Percentiles rank a stretch among this genome's conserved stretches.
These are phyloP conservation scores for Penicillium crystallinum DNA, from an alignment of 495 filamentous ascomycete species.

Conservation along the genomic window DNA sequence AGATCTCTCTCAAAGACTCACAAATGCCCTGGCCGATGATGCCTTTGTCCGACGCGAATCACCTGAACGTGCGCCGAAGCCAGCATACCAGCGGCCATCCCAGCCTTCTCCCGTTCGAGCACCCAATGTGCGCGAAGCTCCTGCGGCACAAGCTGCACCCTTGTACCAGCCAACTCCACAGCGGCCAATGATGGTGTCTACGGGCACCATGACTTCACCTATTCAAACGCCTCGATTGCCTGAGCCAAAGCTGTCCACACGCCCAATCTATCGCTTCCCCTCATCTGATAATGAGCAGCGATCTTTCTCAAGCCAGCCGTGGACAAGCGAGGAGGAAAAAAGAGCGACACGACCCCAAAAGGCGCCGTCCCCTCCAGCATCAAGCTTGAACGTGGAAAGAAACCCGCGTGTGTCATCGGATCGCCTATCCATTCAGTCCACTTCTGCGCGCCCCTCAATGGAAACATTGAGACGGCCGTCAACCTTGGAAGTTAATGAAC, in stretches of 20 bases:
- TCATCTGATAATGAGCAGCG: conserved; percentile 48
- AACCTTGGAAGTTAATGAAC: conserved; percentile 54
- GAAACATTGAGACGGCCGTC: conserved; percentile 63
- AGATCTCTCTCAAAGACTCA: conserved; percentile 68
- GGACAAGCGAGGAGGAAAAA: conserved; percentile 28
- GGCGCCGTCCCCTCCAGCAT: conserved; percentile 29
- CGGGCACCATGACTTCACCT: conserved; percentile 84
- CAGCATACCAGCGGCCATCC: conserved; percentile 22
- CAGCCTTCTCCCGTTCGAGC: conserved; percentile 24
- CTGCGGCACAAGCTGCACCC: conserved; percentile 28
- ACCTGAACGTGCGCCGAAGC: conserved; percentile 26
- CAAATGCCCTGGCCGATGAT: conserved; percentile 82
- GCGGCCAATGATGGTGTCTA: conserved; percentile 76
- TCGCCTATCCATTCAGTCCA: conserved; percentile 46
- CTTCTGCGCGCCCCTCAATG: conserved; percentile 73
- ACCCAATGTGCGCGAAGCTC: conserved; percentile 20
- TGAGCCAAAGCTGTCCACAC: conserved; percentile 37
- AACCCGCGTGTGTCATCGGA: conserved; percentile 49
- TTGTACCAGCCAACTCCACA: conserved; percentile 56
- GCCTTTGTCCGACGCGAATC: conserved; percentile 60
- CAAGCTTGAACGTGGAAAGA: conserved; percentile 33
- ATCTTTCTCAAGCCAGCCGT: conserved; percentile 48
- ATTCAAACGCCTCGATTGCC: conserved; percentile 53
- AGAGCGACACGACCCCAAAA: conserved; percentile 9
- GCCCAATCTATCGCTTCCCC: conserved; percentile 60